Evolutionary conservation across 768 basidiomycete species (phyloP), one percentile per base, ranked within the genome.

Genomic region (Suillus brevipes): DNA sequence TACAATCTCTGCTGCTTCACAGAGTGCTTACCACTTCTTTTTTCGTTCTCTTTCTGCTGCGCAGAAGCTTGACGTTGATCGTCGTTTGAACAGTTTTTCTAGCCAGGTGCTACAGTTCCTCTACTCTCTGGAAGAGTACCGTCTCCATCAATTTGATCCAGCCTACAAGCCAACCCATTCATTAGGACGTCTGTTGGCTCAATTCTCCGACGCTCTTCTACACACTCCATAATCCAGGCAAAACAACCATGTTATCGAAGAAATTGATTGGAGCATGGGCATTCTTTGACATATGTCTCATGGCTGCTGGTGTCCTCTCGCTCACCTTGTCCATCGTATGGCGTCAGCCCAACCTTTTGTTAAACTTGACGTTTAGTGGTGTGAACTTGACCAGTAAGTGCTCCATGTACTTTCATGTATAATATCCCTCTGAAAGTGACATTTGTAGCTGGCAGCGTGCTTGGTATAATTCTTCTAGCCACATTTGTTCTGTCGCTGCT

Each of bases 401-500:
- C 52, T 43, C 31, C 61, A 31, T 57, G 40, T 12, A 12, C 9
- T 36, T 14, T 12, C 34, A 61, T 61, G 60, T 40, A 56, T 25
- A 23, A 6, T 4, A 43, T 43, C 25, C 52, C 61, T 66, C 63
- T 62, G 18, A 38, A 50, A 31, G 23, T 13, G 18, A 45, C 14
- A 57, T 28, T 38, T 12, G 3, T 70, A 95, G 94, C 86, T 67
- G 94, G 91, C 13, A 82, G 87, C 61, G 75, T 86, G 9, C 75
- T 95, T 64, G 94, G 93, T 18, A 82, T 90, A 50, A 73, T 83
- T 38, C 79, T 95, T 60, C 77, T 90, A 8, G 66, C 85, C 56
- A 92, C 92, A 31, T 91, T 89, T 66, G 78, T 84, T 55, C 72
- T 93, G 64, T 92, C 95, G 42, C 74, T 96, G 49, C 81, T 81